Percentiles rank a stretch among this genome's conserved stretches.
These are phyloP conservation scores for Tardiomyces blankii DNA, from an alignment of 1,139 yeast genomes.

Conservation along the genomic window DNA sequence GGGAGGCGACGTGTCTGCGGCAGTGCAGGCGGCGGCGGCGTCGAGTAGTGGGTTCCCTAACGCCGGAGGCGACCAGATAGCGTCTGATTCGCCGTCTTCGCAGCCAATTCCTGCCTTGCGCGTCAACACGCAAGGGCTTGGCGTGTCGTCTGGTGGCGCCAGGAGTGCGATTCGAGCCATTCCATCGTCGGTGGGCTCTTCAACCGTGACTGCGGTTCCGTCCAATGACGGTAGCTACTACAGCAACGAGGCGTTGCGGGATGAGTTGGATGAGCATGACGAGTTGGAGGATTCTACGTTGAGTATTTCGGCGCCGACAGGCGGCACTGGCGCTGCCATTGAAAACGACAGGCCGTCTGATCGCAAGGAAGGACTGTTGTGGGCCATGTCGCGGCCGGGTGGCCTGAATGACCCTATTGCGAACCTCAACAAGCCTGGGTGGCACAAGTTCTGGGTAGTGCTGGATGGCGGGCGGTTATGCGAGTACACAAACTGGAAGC, in stretches of 20 bases:
- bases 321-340: conserved; percentile 1
- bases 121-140: background rate
- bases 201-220: background rate
- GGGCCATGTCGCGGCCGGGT: conserved; percentile 38
- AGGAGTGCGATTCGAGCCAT: background rate
- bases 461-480: conserved; percentile 53
- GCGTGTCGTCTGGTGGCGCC: background rate
- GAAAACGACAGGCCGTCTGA: conserved; percentile 5
- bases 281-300: background rate
- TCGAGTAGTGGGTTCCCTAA: too few species aligned
- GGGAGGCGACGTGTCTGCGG: background rate
- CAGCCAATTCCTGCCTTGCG: background rate
- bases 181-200: background rate
- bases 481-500: conserved; percentile 79
- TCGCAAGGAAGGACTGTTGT: conserved; percentile 46
- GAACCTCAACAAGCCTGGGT: conserved; percentile 59
- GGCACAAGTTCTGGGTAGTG: conserved; percentile 91
- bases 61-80: background rate
- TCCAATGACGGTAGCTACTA: background rate
- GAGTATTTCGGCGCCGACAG: background rate
- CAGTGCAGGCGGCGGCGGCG: background rate
- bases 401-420: conserved; percentile 35
- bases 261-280: background rate
- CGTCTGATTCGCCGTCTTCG: background rate
- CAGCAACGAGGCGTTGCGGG: background rate